Conservation (phyloP, 495 filamentous ascomycete species). For the Recurvomyces mirabilis region DNA sequence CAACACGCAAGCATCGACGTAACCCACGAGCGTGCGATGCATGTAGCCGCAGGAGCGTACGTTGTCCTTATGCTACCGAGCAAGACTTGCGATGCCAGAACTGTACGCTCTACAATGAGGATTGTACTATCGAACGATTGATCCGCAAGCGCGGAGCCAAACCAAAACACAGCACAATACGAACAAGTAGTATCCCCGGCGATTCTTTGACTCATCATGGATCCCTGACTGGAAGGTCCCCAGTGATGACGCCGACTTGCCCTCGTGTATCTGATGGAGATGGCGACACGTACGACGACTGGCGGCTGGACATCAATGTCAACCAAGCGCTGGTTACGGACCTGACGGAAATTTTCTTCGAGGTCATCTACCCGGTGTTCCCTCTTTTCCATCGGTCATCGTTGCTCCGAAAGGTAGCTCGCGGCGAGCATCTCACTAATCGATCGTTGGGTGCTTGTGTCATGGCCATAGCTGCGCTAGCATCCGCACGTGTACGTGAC, state of each 20-base stretch:
- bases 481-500: constrained; percentile 36
- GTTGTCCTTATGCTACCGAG: constrained; percentile 5
- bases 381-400: constrained; percentile 40
- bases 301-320: too few species aligned
- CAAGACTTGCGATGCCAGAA: constrained; percentile 4
- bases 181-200: neutral
- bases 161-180: neutral
- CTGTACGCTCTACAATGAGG: constrained; percentile 5
- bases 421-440: constrained; percentile 33
- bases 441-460: constrained; percentile 37
- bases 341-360: constrained; percentile 33
- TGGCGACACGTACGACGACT: too few species aligned
- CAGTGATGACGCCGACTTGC: too few species aligned
- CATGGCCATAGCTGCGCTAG: constrained; percentile 41
- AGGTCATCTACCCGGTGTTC: constrained; percentile 37
- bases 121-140: constrained; percentile 4
- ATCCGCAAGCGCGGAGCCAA: neutral
- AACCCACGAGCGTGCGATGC: constrained; percentile 6
- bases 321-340: neutral
- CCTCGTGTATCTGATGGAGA: too few species aligned
- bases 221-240: too few species aligned
- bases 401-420: constrained; percentile 29
- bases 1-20: too few species aligned
- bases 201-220: neutral
- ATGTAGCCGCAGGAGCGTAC: constrained; percentile 4